phyloP scores from a whole-genome alignment of 169 alveolate genomes.

The Plasmodium billcollinsi region DNA sequence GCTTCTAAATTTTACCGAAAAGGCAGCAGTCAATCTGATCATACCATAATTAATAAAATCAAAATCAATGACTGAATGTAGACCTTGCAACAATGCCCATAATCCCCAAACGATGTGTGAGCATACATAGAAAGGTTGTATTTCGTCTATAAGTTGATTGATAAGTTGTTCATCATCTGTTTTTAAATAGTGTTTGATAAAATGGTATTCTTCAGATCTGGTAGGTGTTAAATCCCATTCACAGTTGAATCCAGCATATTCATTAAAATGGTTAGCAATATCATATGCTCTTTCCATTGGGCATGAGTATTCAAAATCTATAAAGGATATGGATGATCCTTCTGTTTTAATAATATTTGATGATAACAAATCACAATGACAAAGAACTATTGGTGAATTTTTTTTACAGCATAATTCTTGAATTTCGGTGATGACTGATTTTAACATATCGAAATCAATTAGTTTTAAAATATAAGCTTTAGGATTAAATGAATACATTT shows the following conservation, averaged over 20 bases:
- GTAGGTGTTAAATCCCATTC: conserved; percentile 79
- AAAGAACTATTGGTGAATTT: conserved; percentile 84
- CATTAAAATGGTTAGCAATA: conserved; percentile 86
- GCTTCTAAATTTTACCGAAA: conserved; percentile 26
- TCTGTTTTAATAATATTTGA: conserved; percentile 79
- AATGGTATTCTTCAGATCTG: conserved; percentile 76
- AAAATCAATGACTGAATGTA: conserved; percentile 79
- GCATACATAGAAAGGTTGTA: conserved; percentile 84
- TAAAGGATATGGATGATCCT: conserved; percentile 66
- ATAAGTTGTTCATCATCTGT: conserved; percentile 62
- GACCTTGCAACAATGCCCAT: conserved; percentile 84
- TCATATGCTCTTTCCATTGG: conserved; percentile 87
- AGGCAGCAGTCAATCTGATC: conserved; percentile 75
- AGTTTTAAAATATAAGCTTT: conserved; percentile 48
- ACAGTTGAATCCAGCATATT: conserved; percentile 81
- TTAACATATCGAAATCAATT: conserved; percentile 15
- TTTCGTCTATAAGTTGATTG: conserved; percentile 71
- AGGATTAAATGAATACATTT: not conserved
- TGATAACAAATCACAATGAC: conserved; percentile 83
- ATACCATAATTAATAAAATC: conserved; percentile 80
- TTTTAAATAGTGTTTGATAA: conserved; percentile 67
- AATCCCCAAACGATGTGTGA: conserved; percentile 85
- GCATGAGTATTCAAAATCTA: conserved; percentile 86
- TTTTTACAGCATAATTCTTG: conserved; percentile 76
- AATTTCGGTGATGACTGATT: conserved; percentile 40